Base-by-base conservation (phyloP, 805 yeast genomes). In the Sugiyamaella americana region DNA sequence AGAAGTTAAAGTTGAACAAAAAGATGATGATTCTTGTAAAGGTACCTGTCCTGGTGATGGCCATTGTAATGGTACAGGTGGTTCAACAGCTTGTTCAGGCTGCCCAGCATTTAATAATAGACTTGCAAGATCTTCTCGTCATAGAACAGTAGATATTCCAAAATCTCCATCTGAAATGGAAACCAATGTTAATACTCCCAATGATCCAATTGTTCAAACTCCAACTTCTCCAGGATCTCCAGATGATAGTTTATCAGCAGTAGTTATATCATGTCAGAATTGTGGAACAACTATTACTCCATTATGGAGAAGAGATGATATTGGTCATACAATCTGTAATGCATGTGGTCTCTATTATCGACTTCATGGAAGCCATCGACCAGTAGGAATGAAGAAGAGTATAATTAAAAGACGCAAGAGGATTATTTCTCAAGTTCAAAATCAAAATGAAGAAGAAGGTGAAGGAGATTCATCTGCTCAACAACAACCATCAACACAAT, bases 281-380 rank as follows among this genome's bases (percentile, higher is more conserved):
- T 86, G 95, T 66, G 81, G 80, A 2, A 83, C 93, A 10, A 86
- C 93, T 1, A 83, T 84, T 47, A 86, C 95, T 0, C 95, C 95
- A 0, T 67, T 86, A 10, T 86, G 95, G 95, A 73, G 95, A 60
- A 70, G 95, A 51, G 89, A 85, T 60, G 88, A 80, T 53, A 72
- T 72, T 4, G 95, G 95, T 3, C 81, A 85, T 56, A 83, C 88
- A 21, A 85, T 87, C 20, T 86, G 95, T 69, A 86, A 86, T 58
- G 95, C 95, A 0, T 86, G 95, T 67, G 95, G 73, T 11, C 66
- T 87, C 24, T 87, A 86, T 62, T 81, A 78, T 63, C 70, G 80
- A 48, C 71, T 87, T 37, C 94, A 85, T 58, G 89, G 91, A 0
- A 70, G 70, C 35, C 88, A 83, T 57, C 70, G 95, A 42, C 95